Evolutionary conservation across 2,329 filamentous ascomycete genomes (phyloP), one percentile per base, ranked within the genome.

Genomic region (Aschersonia sp.): DNA sequence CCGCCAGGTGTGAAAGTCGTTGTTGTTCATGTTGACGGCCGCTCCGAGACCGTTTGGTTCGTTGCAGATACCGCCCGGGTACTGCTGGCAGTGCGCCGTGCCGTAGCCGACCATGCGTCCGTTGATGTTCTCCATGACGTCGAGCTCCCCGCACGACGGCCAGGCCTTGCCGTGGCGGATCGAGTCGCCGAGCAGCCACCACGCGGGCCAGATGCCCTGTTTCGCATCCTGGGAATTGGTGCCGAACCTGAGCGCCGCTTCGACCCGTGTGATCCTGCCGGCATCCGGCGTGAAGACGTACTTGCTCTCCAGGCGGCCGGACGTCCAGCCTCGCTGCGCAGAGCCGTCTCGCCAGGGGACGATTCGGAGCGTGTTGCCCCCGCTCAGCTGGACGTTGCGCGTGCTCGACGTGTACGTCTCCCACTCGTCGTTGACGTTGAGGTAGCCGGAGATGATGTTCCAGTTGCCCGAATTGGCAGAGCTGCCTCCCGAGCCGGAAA

Each of bases 201-300:
- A 78, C 0, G 75, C 75, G 0, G 75, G 74, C 75, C 75, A 79
- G 45, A 78, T 64, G 5, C 76, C 76, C 53, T 75, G 65, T 59
- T 76, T 73, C 42, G 58, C 57, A 2, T 64, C 63, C 42, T 56
- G 55, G 1, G 58, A 42, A 57, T 68, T 68, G 50, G 55, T 55
- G 10, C 71, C 76, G 44, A 76, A 63, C 37, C 72, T 68, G 43
- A 78, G 60, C 30, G 58, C 57, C 5, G 68, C 66, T 50, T 76
- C 68, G 31, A 72, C 60, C 41, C 66, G 60, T 29, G 71, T 76
- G 32, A 70, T 55, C 50, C 66, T 67, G 51, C 72, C 71, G 1
- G 63, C 50, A 1, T 54, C 49, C 0, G 75, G 74, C 0, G 69
- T 73, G 53, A 73, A 68, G 31, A 66, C 63, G 45, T 61, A 64